Conservation (phyloP, 805 yeast genomes). For the Suhomyces emberorum region DNA sequence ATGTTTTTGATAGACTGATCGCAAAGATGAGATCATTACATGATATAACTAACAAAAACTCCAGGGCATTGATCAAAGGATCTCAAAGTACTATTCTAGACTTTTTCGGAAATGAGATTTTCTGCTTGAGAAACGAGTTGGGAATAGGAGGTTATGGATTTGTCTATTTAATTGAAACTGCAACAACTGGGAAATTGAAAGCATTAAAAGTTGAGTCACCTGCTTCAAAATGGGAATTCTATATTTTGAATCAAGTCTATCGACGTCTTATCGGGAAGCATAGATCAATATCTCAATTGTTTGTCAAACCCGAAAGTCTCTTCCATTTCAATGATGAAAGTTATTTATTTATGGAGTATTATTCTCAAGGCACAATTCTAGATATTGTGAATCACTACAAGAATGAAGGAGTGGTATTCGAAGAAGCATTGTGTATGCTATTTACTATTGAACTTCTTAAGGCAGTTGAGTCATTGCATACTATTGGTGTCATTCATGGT, state of each 20-base stretch:
- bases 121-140: constrained; percentile 50
- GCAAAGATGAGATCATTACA: constrained; percentile 29
- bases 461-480: constrained; percentile 60
- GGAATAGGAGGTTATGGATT: constrained; percentile 83
- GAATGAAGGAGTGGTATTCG: constrained; percentile 28
- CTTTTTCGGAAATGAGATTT: constrained; percentile 41
- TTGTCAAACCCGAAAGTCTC: constrained; percentile 50
- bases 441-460: constrained; percentile 63
- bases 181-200: constrained; percentile 46
- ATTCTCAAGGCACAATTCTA: constrained; percentile 67
- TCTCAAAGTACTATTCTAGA: constrained; percentile 42
- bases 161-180: constrained; percentile 65
- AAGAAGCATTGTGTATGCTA: constrained; percentile 62
- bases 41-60: constrained; percentile 33
- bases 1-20: constrained; percentile 29
- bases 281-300: constrained; percentile 7
- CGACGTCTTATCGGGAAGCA: constrained; percentile 32
- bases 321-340: constrained; percentile 65
- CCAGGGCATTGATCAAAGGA: constrained; percentile 33
- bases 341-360: constrained; percentile 60
- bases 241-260: constrained; percentile 60
- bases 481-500: constrained; percentile 70
- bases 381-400: constrained; percentile 59
- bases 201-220: constrained; percentile 78
- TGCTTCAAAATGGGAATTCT: constrained; percentile 76